A percentile compares a stretch with the other conserved stretches of the same genome.
Evolutionary conservation across 176 grass and related monocot species (phyloP).

Genomic region (Panicum miliaceum): DNA sequence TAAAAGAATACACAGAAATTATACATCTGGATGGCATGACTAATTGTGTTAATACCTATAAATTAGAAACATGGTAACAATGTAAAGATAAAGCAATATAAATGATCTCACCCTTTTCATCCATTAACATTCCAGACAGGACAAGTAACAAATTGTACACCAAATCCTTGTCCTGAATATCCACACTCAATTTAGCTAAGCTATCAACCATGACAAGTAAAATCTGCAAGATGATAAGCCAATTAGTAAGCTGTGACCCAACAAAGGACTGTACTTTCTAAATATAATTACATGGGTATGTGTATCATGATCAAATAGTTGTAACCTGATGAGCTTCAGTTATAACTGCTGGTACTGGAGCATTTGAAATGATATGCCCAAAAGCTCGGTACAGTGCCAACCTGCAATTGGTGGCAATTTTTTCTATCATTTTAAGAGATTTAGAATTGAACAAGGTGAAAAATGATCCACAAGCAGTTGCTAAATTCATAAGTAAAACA

Average conservation of each 20-base stretch:
- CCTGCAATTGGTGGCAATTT: conserved; percentile 47
- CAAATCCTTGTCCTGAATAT: conserved; percentile 74
- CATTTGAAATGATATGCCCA: conserved; percentile 80
- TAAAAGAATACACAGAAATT: not conserved
- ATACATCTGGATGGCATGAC: not conserved
- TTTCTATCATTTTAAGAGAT: conserved; percentile 29
- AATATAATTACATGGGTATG: conserved; percentile 14
- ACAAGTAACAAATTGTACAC: conserved; percentile 80
- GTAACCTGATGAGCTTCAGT: conserved; percentile 77
- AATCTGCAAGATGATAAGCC: conserved; percentile 53
- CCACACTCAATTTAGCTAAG: conserved; percentile 61
- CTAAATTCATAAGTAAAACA: conserved; percentile 28
- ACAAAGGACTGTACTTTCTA: conserved; percentile 3
- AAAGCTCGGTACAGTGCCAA: conserved; percentile 75
- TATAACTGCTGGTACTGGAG: conserved; percentile 85
- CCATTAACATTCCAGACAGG: conserved; percentile 91
- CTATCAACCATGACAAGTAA: conserved; percentile 69
- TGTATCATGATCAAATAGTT: conserved; percentile 37
- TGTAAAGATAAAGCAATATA: conserved; percentile 35
- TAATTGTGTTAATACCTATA: conserved; percentile 18
- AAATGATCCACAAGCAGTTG: conserved; percentile 20
- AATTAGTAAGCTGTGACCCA: conserved; percentile 36
- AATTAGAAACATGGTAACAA: conserved; percentile 19
- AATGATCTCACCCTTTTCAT: conserved; percentile 75
- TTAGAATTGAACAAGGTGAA: conserved; percentile 10